Conservation (phyloP, 495 filamentous ascomycete species). For the Lasiosphaeriaceae sp. region DNA sequence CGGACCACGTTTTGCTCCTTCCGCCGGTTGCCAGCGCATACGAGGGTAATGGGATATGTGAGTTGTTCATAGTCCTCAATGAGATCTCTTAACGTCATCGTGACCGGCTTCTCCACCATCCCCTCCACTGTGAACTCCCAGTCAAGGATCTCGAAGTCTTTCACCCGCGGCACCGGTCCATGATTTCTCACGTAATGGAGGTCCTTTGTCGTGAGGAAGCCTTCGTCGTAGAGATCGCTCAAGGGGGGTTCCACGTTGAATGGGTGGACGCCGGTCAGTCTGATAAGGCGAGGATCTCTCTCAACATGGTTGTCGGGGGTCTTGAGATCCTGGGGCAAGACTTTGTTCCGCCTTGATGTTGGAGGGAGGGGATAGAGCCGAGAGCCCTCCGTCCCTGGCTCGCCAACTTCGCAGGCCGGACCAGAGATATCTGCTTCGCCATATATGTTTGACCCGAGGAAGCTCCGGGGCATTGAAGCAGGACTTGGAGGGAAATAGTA, state of each 20-base stretch:
- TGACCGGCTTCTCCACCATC: constrained; percentile 75
- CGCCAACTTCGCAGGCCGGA: constrained; percentile 11
- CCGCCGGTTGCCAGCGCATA: constrained; percentile 89
- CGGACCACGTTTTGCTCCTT: constrained; percentile 93
- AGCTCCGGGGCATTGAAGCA: not conserved
- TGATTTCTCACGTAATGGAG: constrained; percentile 97
- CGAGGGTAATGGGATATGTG: constrained; percentile 83
- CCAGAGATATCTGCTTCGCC: not conserved
- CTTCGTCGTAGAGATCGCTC: constrained; percentile 74
- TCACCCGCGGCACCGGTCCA: constrained; percentile 76
- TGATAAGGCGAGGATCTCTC: constrained; percentile 79
- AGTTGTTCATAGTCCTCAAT: constrained; percentile 75
- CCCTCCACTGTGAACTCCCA: constrained; percentile 90
- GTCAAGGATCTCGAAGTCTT: constrained; percentile 65
- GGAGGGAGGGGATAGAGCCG: constrained; percentile 64
- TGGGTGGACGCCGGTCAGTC: constrained; percentile 86
- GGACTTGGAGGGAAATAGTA: constrained; percentile 3
- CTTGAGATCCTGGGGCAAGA: constrained; percentile 70
- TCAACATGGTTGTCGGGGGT: constrained; percentile 87
- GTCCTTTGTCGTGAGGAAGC: constrained; percentile 87
- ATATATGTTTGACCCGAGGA: not conserved
- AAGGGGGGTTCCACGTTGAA: constrained; percentile 93
- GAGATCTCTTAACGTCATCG: constrained; percentile 68
- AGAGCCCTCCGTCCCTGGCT: constrained; percentile 1
- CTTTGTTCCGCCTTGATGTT: constrained; percentile 54